phyloP scores from a whole-genome alignment of 1,139 yeast genomes.

The Hansenula sp. region DNA sequence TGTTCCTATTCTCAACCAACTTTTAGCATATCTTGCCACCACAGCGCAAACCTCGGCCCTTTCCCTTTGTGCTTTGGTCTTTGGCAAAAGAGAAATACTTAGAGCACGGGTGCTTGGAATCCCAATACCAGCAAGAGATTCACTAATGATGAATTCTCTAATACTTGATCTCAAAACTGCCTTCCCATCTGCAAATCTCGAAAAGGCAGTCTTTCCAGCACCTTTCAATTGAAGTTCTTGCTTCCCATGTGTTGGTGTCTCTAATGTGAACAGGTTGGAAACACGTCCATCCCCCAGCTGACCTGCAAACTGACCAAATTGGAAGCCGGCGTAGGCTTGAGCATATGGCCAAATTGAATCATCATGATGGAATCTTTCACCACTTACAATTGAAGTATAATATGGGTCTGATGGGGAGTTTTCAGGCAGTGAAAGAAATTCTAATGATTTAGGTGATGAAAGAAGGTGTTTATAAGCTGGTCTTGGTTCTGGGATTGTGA shows the following conservation, averaged over 20 bases:
- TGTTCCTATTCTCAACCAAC: slow-evolving; percentile 88
- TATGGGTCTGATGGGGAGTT: slow-evolving; percentile 27
- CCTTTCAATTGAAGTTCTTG: slow-evolving; percentile 87
- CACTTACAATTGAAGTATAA: slow-evolving; percentile 60
- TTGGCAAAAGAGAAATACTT: slow-evolving; percentile 66
- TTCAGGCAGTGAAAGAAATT: slow-evolving; percentile 53
- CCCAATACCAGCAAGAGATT: slow-evolving; percentile 74
- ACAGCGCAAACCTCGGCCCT: slow-evolving; percentile 80
- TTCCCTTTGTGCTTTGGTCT: slow-evolving; percentile 71
- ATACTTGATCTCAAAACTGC: slow-evolving; percentile 87
- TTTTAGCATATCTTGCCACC: slow-evolving; percentile 77
- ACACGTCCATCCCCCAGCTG: slow-evolving; percentile 97
- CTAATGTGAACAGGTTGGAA: slow-evolving; percentile 69
- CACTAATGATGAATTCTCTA: slow-evolving; percentile 84
- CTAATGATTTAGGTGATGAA: slow-evolving; percentile 57
- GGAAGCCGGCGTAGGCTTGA: slow-evolving; percentile 94
- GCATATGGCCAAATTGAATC: slow-evolving; percentile 73
- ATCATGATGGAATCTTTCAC: slow-evolving; percentile 41
- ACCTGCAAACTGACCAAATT: slow-evolving; percentile 95
- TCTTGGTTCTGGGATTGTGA: slow-evolving; percentile 61
- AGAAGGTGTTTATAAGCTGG: slow-evolving; percentile 51
- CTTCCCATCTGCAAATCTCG: slow-evolving; percentile 95
- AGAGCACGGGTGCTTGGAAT: slow-evolving; percentile 87
- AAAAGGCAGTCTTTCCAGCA: slow-evolving; percentile 85
- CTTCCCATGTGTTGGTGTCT: slow-evolving; percentile 28